Percentiles rank a stretch among this genome's conserved stretches.
These are phyloP conservation scores for Umbelopsis sp. DNA, from an alignment of 192 early-diverging fungal species.

Conservation along the genomic window DNA sequence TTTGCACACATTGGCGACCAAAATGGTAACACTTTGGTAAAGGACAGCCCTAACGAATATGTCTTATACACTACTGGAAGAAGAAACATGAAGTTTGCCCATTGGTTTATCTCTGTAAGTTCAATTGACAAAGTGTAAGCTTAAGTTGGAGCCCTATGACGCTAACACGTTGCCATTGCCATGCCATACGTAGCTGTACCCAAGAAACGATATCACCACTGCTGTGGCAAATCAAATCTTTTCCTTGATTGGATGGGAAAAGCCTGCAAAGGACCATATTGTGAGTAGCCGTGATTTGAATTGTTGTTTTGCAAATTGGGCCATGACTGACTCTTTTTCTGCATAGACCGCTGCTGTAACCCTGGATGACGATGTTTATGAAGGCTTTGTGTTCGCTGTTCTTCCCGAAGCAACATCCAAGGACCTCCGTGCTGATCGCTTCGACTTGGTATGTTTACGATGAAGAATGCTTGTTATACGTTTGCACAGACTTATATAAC, in stretches of 20 bases:
- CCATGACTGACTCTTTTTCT: background rate
- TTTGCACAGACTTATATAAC: conserved; percentile 40
- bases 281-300: conserved; percentile 34
- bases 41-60: conserved; percentile 76
- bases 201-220: conserved; percentile 54
- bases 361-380: conserved; percentile 45
- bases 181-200: conserved; percentile 38
- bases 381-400: conserved; percentile 70
- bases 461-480: conserved; percentile 34
- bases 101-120: conserved; percentile 58
- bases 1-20: conserved; percentile 74
- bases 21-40: conserved; percentile 50
- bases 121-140: background rate
- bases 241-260: conserved; percentile 27
- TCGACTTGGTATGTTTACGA: conserved; percentile 32
- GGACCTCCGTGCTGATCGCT: conserved; percentile 63
- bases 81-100: conserved; percentile 63
- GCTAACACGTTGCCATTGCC: no score
- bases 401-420: conserved; percentile 55
- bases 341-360: conserved; percentile 37
- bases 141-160: no score
- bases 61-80: conserved; percentile 80
- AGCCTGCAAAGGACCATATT: conserved; percentile 41
- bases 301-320: conserved; percentile 28
- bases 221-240: conserved; percentile 25